phyloP scores from a whole-genome alignment of 2,329 filamentous ascomycete genomes.

The Hymenoscyphus linearis region DNA sequence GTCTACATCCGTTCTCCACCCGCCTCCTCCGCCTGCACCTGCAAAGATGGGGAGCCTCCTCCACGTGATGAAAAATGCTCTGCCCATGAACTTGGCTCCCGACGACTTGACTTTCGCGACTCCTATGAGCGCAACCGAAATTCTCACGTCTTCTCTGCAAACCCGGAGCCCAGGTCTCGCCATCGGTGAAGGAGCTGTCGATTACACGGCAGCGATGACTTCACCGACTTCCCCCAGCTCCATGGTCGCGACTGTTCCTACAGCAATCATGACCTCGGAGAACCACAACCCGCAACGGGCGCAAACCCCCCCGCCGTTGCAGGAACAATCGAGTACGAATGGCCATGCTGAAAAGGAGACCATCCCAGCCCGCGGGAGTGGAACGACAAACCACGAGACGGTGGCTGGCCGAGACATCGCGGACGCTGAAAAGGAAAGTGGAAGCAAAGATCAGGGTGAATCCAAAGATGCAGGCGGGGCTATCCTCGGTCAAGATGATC shows the following conservation, averaged over 20 bases:
- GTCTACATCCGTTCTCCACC: not conserved
- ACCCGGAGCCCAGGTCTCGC: not conserved
- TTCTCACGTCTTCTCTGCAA: not conserved
- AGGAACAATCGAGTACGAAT: not conserved
- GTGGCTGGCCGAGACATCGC: not conserved
- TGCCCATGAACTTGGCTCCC: not conserved
- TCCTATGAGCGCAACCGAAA: not conserved
- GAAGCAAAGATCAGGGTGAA: not conserved
- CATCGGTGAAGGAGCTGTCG: not conserved
- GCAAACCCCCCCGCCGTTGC: not conserved
- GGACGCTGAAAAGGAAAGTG: not conserved
- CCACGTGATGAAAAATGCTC: not conserved
- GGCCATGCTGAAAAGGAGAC: not conserved
- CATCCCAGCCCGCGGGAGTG: not conserved
- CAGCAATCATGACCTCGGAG: not conserved
- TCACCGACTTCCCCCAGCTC: conserved; percentile 1
- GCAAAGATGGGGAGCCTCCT: not conserved
- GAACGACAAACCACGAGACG: not conserved
- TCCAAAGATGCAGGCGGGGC: not conserved
- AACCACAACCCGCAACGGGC: not conserved
- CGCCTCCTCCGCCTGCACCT: not conserved
- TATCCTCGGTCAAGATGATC: not conserved
- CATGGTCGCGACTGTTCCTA: not conserved
- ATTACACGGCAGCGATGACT: not conserved
- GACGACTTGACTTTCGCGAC: not conserved